Percentiles rank a stretch among this genome's conserved stretches.
These are phyloP conservation scores for Linderniella brevidens DNA, from an alignment of 257 asterid species.

Conservation along the genomic window DNA sequence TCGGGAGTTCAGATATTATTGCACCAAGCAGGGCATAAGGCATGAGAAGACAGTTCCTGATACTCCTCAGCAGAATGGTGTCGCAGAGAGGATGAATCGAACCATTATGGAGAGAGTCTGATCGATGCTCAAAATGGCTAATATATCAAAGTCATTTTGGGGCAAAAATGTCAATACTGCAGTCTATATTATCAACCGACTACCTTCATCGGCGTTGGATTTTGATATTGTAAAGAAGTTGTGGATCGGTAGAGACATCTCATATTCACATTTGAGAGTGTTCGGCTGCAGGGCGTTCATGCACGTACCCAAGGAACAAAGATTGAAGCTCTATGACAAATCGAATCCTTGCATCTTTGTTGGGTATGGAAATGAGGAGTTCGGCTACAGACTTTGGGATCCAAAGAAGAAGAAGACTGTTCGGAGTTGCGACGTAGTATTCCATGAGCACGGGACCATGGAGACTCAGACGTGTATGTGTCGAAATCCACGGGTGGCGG, in stretches of 20 bases:
- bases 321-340: not conserved
- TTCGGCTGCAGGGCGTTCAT: not conserved
- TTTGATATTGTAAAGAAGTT: not conserved
- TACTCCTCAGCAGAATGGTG: not conserved
- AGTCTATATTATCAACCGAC: not conserved
- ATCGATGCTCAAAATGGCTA: not conserved
- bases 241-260: not conserved
- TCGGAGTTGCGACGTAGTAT: not conserved
- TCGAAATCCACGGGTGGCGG: not conserved
- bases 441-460: not conserved
- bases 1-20: not conserved
- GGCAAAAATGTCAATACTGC: not conserved
- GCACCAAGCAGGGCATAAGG: not conserved
- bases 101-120: not conserved
- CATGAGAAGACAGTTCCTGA: not conserved
- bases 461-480: not conserved
- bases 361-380: not conserved
- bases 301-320: not conserved
- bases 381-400: not conserved
- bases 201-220: not conserved
- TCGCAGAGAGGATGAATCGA: not conserved
- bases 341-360: not conserved
- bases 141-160: not conserved
- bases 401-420: not conserved
- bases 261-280: conserved; percentile 3